A percentile compares a stretch with the other conserved stretches of the same genome.
These are phyloP conservation scores for Phytopythium montanum DNA, from an alignment of 352 stramenopile species.

Conservation along the genomic window DNA sequence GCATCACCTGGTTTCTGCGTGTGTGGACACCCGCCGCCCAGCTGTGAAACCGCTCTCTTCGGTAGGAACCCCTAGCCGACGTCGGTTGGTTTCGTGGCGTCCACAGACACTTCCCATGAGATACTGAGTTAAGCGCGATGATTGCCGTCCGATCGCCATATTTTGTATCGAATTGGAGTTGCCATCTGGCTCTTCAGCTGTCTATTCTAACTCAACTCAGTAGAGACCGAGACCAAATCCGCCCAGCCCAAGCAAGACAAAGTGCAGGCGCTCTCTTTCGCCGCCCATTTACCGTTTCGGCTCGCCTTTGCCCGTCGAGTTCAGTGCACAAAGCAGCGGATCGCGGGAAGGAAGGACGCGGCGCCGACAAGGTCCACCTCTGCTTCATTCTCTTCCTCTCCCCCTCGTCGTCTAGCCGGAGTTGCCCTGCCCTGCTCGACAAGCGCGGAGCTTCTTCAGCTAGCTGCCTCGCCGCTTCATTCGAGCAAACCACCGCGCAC, in stretches of 20 bases:
- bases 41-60: neutral
- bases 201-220: conserved; percentile 3
- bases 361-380: neutral
- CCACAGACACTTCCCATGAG: neutral
- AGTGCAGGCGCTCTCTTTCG: neutral
- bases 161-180: neutral
- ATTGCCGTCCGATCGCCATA: neutral
- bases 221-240: neutral
- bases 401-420: neutral
- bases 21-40: conserved; percentile 2
- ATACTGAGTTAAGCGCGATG: neutral
- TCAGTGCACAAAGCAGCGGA: neutral
- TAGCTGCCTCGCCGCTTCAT: conserved; percentile 1
- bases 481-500: neutral
- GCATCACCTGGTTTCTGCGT: conserved; percentile 6
- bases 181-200: conserved; percentile 1
- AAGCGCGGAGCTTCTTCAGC: neutral
- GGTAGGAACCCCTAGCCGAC: too few relatives aligned
- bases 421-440: neutral
- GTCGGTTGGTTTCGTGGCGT: neutral
- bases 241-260: too few relatives aligned
- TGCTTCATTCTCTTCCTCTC: neutral
- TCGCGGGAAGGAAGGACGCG: neutral
- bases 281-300: neutral
- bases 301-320: conserved; percentile 1